phyloP scores from a whole-genome alignment of 2,329 filamentous ascomycete genomes.

The Pestalotiopsis sp. region DNA sequence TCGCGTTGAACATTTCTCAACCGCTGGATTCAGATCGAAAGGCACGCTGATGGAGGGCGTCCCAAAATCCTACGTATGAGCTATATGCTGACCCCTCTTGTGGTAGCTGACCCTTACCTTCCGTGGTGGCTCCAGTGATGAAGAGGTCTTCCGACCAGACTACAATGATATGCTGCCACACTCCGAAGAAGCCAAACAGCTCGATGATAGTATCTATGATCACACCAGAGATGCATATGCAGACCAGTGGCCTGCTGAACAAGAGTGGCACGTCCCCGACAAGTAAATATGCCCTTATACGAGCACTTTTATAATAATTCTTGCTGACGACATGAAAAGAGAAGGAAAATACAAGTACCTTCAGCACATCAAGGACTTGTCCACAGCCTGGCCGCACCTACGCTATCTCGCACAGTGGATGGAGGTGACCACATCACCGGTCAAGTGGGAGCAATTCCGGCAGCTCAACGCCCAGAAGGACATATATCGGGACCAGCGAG shows the following conservation, averaged over 20 bases:
- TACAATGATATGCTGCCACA: constrained; percentile 6
- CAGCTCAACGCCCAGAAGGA: not conserved
- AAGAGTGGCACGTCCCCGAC: not conserved
- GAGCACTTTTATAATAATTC: not conserved
- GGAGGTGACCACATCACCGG: constrained; percentile 24
- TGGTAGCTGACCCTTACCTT: not conserved
- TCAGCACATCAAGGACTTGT: constrained; percentile 1
- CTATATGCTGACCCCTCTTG: not conserved
- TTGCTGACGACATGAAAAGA: not conserved
- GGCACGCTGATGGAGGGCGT: not conserved
- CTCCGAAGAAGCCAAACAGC: not conserved
- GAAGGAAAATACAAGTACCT: not conserved
- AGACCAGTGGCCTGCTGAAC: not conserved
- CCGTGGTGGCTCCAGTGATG: not conserved
- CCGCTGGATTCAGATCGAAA: not conserved
- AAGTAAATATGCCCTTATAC: not conserved
- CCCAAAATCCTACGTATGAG: not conserved
- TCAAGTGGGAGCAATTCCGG: constrained; percentile 25
- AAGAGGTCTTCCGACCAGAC: not conserved
- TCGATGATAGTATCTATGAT: not conserved
- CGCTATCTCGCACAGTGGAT: constrained; percentile 26
- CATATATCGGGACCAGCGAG: constrained; percentile 15
- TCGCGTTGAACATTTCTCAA: not conserved
- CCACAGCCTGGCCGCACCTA: constrained; percentile 20
- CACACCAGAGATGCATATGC: constrained; percentile 2